A percentile compares a stretch with the other conserved stretches of the same genome.
phyloP scores from a whole-genome alignment of 176 grass and related monocot genomes.

The Areca catechu region DNA sequence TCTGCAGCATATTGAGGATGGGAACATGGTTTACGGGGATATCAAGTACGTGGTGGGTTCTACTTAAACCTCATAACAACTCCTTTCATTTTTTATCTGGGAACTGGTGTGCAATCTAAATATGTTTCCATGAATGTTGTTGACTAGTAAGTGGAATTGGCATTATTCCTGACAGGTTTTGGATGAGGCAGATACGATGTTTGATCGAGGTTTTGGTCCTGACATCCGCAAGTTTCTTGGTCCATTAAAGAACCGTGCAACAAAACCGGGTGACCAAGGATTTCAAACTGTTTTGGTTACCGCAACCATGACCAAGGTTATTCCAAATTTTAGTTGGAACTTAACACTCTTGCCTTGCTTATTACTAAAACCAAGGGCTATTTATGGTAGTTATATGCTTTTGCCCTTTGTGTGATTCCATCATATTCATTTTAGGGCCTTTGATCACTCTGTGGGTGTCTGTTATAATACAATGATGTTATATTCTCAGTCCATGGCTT shows the following conservation, averaged over 20 bases:
- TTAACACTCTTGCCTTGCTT: too few species aligned
- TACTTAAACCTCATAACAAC: neutral
- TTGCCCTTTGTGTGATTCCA: conserved; percentile 2
- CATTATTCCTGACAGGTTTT: conserved; percentile 40
- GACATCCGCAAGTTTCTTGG: conserved; percentile 84
- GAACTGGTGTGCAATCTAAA: too few species aligned
- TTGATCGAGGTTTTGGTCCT: conserved; percentile 94
- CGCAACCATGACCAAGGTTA: conserved; percentile 84
- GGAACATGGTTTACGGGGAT: conserved; percentile 91
- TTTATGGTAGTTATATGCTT: neutral
- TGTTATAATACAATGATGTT: too few species aligned
- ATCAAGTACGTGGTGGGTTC: conserved; percentile 87
- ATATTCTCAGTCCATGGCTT: too few species aligned
- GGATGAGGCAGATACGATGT: conserved; percentile 99
- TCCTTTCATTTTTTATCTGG: neutral
- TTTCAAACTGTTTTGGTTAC: conserved; percentile 95
- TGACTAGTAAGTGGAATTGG: too few species aligned
- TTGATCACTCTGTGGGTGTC: too few species aligned
- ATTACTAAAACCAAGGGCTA: too few species aligned
- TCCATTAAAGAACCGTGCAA: conserved; percentile 70
- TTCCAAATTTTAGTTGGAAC: too few species aligned
- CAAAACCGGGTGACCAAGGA: conserved; percentile 59
- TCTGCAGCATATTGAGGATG: conserved; percentile 91
- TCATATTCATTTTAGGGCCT: too few species aligned
- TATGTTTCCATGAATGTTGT: too few species aligned